A percentile compares a stretch with the other conserved stretches of the same genome.
These are phyloP conservation scores for Gloeophyllum trabeum DNA, from an alignment of 768 basidiomycete species.

Conservation along the genomic window DNA sequence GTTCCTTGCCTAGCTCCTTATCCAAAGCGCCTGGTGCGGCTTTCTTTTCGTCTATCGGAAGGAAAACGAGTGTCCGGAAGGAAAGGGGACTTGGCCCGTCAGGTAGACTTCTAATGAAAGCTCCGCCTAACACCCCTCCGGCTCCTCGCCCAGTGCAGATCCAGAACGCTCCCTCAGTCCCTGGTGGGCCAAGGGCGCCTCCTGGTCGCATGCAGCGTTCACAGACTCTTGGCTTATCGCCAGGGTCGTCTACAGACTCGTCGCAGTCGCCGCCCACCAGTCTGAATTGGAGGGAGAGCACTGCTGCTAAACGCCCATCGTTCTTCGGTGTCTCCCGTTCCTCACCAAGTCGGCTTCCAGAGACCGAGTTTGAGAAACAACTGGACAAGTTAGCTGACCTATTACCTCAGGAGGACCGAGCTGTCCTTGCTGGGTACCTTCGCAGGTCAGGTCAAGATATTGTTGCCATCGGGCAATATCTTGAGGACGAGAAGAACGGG, in stretches of 20 bases:
- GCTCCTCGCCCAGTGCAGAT: constrained; percentile 20
- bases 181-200: constrained; percentile 66
- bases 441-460: constrained; percentile 70
- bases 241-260: not conserved
- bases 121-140: constrained; percentile 20
- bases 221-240: constrained; percentile 35
- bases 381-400: constrained; percentile 63
- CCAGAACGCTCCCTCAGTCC: constrained; percentile 37
- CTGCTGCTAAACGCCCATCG: constrained; percentile 12
- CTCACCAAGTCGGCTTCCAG: constrained; percentile 1
- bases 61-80: constrained; percentile 50
- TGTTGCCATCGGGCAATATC: constrained; percentile 76
- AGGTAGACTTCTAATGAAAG: constrained; percentile 26
- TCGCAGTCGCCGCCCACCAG: constrained; percentile 4
- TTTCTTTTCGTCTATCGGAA: constrained; percentile 68
- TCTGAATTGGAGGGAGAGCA: not conserved
- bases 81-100: constrained; percentile 17
- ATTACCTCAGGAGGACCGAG: constrained; percentile 62
- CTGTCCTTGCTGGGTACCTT: constrained; percentile 59
- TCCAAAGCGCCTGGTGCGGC: constrained; percentile 20
- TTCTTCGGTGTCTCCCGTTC: constrained; percentile 11
- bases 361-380: constrained; percentile 44
- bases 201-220: constrained; percentile 50
- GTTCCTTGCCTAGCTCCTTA: constrained; percentile 13
- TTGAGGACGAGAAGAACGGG: constrained; percentile 78